Evolutionary conservation across 1,139 yeast species (phyloP), one percentile per base, ranked within the genome.

Genomic region (Yamadazyma trypodendri): DNA sequence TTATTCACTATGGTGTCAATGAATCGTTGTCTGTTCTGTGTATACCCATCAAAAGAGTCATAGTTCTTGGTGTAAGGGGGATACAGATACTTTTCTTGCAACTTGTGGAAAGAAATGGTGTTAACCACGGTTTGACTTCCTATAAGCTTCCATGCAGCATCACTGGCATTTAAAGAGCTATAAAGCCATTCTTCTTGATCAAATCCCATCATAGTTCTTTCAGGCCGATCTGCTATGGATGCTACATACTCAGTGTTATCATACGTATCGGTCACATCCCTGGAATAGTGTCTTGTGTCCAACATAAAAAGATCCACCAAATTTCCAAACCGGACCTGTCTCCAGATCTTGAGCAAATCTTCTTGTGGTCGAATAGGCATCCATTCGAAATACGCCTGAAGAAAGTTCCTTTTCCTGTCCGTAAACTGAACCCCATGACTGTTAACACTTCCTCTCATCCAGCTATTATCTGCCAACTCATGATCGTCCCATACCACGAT

Each of bases 161-260:
- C 24, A n/a, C 32, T 30, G 10, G 13, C 15, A 18, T 4, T 15
- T 11, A 30, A 30, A 17, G 21, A 14, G 13, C 14, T 4, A 18
- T 30, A 30, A 7, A 30, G 32, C 32, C 32, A 30, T 14, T 30
- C 14, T 10, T 30, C 32, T 18, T 30, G 32, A 16, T 30, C 32
- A 30, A 30, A 30, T n/a, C 32, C 32, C 32, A 30, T 30, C 32
- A 30, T 30, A 8, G 32, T 30, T 30, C 32, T 18, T 14, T 30
- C 32, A 17, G 23, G 24, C 15, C 24, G 21, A 12, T 30, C 32
- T 11, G 32, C 32, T 11, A 30, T 30, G 14, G 32, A 30, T 6
- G 24, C 32, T 10, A 30, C 20, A 30, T 30, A 30, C 14, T 17
- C 32, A 6, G 21, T 30, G 24, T 30, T 30, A 14, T 30, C 32